These are phyloP conservation scores for Rheum nobile DNA, from an alignment of 148 eudicot genomes.

Conservation along the genomic window DNA sequence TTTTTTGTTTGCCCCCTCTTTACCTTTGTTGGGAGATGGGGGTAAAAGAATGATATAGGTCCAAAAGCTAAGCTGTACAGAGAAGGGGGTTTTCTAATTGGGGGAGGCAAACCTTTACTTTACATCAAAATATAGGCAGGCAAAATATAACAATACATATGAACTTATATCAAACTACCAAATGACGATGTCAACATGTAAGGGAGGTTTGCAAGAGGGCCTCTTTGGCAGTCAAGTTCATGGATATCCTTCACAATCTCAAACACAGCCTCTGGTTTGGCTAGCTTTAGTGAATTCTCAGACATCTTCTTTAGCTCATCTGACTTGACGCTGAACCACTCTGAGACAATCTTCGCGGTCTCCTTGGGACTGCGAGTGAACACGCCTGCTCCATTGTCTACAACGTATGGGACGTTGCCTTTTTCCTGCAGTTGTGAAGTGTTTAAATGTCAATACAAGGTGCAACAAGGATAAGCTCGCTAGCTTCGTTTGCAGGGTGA, in stretches of 20 bases:
- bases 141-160: not conserved
- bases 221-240: conserved; percentile 64
- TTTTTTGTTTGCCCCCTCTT: not conserved
- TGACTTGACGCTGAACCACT: conserved; percentile 75
- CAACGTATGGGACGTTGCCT: conserved; percentile 93
- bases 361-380: conserved; percentile 81
- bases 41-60: not conserved
- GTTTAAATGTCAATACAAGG: not conserved
- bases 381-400: conserved; percentile 87
- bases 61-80: not conserved
- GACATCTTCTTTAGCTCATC: conserved; percentile 70
- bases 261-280: conserved; percentile 87
- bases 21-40: not conserved
- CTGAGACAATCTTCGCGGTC: conserved; percentile 68
- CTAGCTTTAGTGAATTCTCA: conserved; percentile 68
- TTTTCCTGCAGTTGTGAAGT: conserved; percentile 47
- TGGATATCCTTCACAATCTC: conserved; percentile 92
- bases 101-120: not conserved
- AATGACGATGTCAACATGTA: conserved; percentile 80
- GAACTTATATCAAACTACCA: conserved; percentile 30
- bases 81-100: not conserved
- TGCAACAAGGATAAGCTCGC: not conserved
- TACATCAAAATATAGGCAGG: not conserved
- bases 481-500: not conserved
- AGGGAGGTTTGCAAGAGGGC: conserved; percentile 66